Base-by-base conservation (phyloP, 208 protist genomes). In the Crithidia expoeki region DNA sequence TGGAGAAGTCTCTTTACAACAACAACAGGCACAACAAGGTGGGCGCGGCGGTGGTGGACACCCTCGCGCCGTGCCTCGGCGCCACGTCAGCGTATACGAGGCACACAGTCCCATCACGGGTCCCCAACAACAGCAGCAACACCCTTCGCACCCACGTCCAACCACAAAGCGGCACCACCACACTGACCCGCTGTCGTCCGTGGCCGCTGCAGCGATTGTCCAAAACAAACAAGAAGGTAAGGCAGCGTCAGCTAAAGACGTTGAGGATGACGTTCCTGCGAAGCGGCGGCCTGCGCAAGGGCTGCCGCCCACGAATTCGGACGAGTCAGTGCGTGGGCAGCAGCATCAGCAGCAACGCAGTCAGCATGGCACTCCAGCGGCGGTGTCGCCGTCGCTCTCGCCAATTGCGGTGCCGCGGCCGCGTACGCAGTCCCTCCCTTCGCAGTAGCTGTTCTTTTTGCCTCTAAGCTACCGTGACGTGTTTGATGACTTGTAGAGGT, bases 41-140 rank as follows among this genome's bases (percentile, higher is more conserved):
- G 53, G 11, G 1, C 25, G 36, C 11, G 7, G 52, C 21, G 2
- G 7, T 60, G 58, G 58, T 27, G 58, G 58, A 19, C 58, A 64
- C 19, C 4, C 28, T 4, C 38, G 42, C 17, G 19, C 4, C 19
- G 28, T 12, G 42, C 42, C 19, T 4, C 58, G 58, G 4, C 58
- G 42, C 2, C 58, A 64, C 2, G 42, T 46, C 58, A 64, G 58
- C 28, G 10, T 7, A 17, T 44, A 64, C 16, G 58, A 64, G 28
- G 28, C 27, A 12, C 42, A 30, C 5, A 33, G 33, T 28, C 14
- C 30, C 16, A 19, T 21, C 16, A 5, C 44, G 21, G 44, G 12
- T 9, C 28, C 19, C 23, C 59, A 65, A 2, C 44, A 53, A 34
- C 59, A 51, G 30, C 59, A 65, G 60, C 47, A 38, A 46, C 60